Evolutionary conservation across 2,329 filamentous ascomycete genomes (phyloP), one percentile per base, ranked within the genome.

Genomic region (Botrytis cinerea): DNA sequence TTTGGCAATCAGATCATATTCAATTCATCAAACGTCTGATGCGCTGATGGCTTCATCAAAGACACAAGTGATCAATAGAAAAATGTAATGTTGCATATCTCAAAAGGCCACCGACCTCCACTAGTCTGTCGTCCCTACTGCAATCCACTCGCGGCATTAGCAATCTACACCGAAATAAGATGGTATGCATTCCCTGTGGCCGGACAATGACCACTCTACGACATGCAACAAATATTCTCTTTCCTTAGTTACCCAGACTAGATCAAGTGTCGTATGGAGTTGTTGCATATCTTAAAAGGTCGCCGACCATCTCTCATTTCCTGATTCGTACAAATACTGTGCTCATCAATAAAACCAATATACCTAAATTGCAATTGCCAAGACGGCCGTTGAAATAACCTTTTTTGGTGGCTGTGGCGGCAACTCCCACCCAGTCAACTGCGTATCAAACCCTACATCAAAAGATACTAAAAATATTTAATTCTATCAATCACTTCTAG

Each of bases 41-140:
- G 6, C 28, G n/a, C 28, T 28, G 51, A 28, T 57, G n/a, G 35
- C 35, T 62, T 40, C 35, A 25, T 62, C 60, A n/a, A 40, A 7
- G 38, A 43, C 3, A 18, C 35, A n/a, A 62, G 38, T 43, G 28
- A 38, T 12, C 3, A 40, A 6, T 35, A 28, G n/a, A 60, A 46
- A 32, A 32, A 22, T 20, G 1, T 18, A 70, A 61, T 28, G 28
- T 70, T 70, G 68, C 69, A 71, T 18, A 43, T 45, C 32, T 63
- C 22, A 63, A 63, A 62, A 63, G 69, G 28, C 57, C 57, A 28
- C 43, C 10, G 63, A 25, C 28, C 43, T 67, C 18, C 2, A n/a
- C 46, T 18, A 28, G 63, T 10, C 18, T 48, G 35, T 5, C 35
- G 5, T 57, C 14, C 28, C 14, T 28, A 40, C 22, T 46, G 62